Conservation (phyloP, 164 flowering plant genomes). For the Aristolochia californica region DNA sequence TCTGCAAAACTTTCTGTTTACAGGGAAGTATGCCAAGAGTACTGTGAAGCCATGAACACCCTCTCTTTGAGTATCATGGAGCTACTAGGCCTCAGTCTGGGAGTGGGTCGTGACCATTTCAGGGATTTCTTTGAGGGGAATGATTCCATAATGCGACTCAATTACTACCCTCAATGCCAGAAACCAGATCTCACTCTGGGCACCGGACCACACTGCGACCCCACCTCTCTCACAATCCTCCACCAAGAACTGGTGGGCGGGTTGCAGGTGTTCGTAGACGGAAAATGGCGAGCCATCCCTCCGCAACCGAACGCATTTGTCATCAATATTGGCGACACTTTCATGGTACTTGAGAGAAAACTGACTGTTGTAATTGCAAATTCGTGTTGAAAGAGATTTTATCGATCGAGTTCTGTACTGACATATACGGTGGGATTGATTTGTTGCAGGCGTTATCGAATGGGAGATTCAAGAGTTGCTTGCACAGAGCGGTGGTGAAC, state of each 20-base stretch:
- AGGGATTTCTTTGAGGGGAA: constrained; percentile 51
- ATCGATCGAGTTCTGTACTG: too few species aligned
- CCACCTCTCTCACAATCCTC: constrained; percentile 77
- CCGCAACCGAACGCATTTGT: constrained; percentile 62
- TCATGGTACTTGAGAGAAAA: constrained; percentile 37
- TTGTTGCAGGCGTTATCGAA: constrained; percentile 76
- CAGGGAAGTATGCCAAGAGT: constrained; percentile 64
- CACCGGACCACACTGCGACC: constrained; percentile 88
- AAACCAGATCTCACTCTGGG: constrained; percentile 66
- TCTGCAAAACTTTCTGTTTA: not conserved
- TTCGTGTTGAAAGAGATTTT: too few species aligned
- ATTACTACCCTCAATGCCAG: constrained; percentile 75
- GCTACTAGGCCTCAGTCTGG: constrained; percentile 56
- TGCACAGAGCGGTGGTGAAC: constrained; percentile 88
- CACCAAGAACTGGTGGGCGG: constrained; percentile 81
- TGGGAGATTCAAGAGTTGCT: constrained; percentile 63
- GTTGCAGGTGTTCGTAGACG: constrained; percentile 61
- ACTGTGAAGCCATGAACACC: constrained; percentile 58
- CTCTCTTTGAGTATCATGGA: constrained; percentile 73
- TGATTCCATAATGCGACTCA: constrained; percentile 74
- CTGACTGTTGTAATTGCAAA: not conserved
- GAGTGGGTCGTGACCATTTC: constrained; percentile 35
- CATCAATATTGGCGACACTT: constrained; percentile 80
- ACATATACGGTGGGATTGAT: too few species aligned
- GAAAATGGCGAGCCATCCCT: constrained; percentile 45